Percentiles rank a stretch among this genome's conserved stretches.
phyloP scores from a whole-genome alignment of 768 basidiomycete genomes.

The Chalciporus pseudorubinellus region DNA sequence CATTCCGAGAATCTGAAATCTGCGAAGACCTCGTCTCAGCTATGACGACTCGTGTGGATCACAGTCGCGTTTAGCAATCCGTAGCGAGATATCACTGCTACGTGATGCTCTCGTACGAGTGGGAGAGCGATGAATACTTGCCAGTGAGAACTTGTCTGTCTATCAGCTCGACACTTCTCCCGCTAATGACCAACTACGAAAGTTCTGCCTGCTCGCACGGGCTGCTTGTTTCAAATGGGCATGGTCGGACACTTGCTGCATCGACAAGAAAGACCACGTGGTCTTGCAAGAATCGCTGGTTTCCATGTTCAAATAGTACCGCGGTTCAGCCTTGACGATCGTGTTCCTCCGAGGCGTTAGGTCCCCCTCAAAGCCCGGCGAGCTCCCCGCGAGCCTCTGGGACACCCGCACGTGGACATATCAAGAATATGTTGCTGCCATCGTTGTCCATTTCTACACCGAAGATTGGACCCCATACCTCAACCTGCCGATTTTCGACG shows the following conservation, averaged over 20 bases:
- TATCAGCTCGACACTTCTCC: not conserved
- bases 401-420: slow-evolving; percentile 1
- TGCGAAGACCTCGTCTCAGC: slow-evolving; percentile 10
- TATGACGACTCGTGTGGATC: slow-evolving; percentile 7
- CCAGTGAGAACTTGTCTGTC: not conserved
- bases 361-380: not conserved
- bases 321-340: not conserved
- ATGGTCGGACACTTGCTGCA: slow-evolving; percentile 11
- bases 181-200: not conserved
- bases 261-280: not conserved
- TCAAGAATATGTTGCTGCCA: slow-evolving; percentile 15
- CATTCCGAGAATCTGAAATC: slow-evolving; percentile 2
- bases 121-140: not conserved
- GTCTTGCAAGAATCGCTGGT: not conserved
- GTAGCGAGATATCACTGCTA: not conserved
- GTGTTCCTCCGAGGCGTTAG: not conserved
- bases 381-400: slow-evolving; percentile 1
- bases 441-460: slow-evolving; percentile 9
- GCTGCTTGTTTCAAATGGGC: not conserved
- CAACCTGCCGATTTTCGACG: not conserved
- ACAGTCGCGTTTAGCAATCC: not conserved
- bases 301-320: slow-evolving; percentile 1
- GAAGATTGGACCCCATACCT: slow-evolving; percentile 10
- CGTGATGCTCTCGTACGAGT: not conserved
- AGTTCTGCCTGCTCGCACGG: not conserved